Evolutionary conservation across 2,329 filamentous ascomycete genomes (phyloP).

Genomic region (Dactylellina sp.): DNA sequence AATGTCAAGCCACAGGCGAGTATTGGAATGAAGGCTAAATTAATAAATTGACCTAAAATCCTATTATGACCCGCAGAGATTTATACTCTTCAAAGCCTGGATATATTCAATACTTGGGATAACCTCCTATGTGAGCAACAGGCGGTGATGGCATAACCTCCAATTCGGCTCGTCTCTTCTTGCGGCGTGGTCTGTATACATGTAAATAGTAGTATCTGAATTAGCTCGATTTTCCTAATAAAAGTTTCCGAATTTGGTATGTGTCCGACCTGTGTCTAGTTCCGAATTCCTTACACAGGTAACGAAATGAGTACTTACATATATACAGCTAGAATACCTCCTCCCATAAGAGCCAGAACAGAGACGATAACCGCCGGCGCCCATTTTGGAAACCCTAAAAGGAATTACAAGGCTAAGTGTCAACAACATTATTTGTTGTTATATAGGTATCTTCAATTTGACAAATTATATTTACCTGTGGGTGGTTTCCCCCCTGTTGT

Average conservation of each 20-base stretch:
- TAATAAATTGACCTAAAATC: no score
- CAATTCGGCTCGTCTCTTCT: neutral
- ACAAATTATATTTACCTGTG: neutral
- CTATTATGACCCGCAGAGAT: no score
- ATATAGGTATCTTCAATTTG: slow-evolving; percentile 6
- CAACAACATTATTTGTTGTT: neutral
- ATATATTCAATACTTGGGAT: neutral
- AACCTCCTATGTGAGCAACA: neutral
- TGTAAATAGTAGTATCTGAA: neutral
- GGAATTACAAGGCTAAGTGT: no score
- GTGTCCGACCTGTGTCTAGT: no score
- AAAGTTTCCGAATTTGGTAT: no score
- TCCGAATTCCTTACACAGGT: no score
- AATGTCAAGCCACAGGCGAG: no score
- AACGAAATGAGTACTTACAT: neutral
- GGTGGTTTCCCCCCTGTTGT: neutral
- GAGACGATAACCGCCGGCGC: slow-evolving; percentile 3
- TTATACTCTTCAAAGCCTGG: no score
- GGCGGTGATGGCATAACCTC: neutral
- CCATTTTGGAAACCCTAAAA: slow-evolving; percentile 12
- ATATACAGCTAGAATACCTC: neutral
- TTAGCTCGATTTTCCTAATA: neutral
- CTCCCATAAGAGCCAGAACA: neutral
- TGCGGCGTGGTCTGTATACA: neutral
- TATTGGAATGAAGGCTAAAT: no score